Percentiles rank a stretch among this genome's conserved stretches.
Evolutionary conservation across 176 grass and related monocot genomes (phyloP).

Genomic region (Carex parvula): DNA sequence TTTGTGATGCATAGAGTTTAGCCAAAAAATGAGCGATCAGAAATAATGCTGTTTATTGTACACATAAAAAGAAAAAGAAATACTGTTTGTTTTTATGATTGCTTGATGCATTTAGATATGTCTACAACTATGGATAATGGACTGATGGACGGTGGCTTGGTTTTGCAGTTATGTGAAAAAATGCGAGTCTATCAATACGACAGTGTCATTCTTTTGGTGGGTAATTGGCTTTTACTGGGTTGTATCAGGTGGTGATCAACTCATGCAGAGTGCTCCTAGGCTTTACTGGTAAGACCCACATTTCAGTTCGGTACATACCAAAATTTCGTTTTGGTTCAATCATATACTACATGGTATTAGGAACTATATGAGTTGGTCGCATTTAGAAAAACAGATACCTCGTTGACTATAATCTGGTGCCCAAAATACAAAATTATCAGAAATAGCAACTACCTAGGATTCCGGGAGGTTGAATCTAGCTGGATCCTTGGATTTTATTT

Average conservation of each 20-base stretch:
- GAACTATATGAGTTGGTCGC: not conserved
- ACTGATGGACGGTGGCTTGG: slow-evolving; percentile 11
- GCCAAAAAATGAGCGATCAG: not conserved
- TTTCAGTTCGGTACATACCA: not conserved
- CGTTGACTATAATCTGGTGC: not conserved
- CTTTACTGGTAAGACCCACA: slow-evolving; percentile 73
- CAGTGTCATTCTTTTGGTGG: slow-evolving; percentile 92
- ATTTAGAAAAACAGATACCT: not conserved
- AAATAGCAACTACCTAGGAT: not conserved
- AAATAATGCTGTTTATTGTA: not conserved
- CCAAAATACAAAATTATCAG: not conserved
- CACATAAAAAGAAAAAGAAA: not conserved
- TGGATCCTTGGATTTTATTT: not conserved
- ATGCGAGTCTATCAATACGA: slow-evolving; percentile 81
- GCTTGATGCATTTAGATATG: slow-evolving; percentile 8
- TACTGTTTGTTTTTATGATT: not conserved
- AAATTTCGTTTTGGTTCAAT: not conserved
- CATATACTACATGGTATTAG: not conserved
- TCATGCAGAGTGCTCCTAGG: slow-evolving; percentile 59
- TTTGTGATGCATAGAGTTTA: slow-evolving; percentile 5
- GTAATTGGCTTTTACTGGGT: slow-evolving; percentile 93
- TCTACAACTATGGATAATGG: not conserved
- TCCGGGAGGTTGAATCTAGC: not conserved
- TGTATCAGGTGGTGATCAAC: slow-evolving; percentile 60
- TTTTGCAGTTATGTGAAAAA: slow-evolving; percentile 45